Conservation (phyloP, 2,329 filamentous ascomycete species). For the Phialocephala sp. region DNA sequence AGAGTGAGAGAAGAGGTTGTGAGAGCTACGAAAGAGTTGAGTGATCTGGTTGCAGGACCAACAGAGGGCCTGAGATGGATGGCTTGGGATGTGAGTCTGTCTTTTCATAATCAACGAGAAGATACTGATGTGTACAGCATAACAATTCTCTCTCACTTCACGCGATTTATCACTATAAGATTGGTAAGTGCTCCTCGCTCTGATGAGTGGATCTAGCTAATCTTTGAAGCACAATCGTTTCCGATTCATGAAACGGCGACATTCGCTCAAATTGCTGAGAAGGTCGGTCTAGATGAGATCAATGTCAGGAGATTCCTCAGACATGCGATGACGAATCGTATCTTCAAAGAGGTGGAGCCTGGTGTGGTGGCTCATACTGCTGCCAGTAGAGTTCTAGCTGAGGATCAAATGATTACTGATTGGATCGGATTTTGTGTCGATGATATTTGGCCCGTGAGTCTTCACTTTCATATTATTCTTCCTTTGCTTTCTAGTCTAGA, state of each 20-base stretch:
- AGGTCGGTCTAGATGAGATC: conserved; percentile 53
- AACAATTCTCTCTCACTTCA: conserved; percentile 57
- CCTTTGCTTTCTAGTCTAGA: no score
- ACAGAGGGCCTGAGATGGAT: conserved; percentile 58
- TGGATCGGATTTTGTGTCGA: conserved; percentile 63
- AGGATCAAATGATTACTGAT: conserved; percentile 54
- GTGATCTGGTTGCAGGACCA: conserved; percentile 54
- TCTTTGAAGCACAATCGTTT: conserved; percentile 48
- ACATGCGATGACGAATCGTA: conserved; percentile 61
- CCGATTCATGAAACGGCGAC: conserved; percentile 53
- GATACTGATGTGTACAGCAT: conserved; percentile 46
- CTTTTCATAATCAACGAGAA: neutral
- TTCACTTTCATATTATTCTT: no score
- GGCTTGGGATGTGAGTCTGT: conserved; percentile 55
- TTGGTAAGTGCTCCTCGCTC: conserved; percentile 47
- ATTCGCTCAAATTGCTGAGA: conserved; percentile 52
- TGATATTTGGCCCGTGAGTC: conserved; percentile 49
- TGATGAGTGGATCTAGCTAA: conserved; percentile 20
- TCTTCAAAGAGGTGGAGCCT: conserved; percentile 59
- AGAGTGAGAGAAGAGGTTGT: conserved; percentile 54
- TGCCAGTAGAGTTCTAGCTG: conserved; percentile 56
- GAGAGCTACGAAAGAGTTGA: conserved; percentile 55
- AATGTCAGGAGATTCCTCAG: conserved; percentile 59
- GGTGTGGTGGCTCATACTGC: conserved; percentile 61
- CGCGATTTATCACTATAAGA: conserved; percentile 55